Evolutionary conservation across 306 rosid species (phyloP).

Genomic region (Malus sieversii): DNA sequence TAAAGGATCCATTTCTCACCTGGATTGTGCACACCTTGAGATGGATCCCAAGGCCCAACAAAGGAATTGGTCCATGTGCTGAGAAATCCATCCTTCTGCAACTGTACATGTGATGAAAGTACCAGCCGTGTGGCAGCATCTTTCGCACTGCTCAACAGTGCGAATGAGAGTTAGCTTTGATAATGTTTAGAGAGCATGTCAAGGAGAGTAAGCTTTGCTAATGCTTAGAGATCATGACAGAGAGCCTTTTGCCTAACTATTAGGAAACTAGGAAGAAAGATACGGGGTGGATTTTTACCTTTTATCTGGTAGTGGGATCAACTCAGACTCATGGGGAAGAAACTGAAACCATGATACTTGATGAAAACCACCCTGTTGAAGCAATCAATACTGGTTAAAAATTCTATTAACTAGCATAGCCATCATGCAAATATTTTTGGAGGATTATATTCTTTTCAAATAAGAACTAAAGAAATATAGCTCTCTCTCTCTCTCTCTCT

Average conservation of each 20-base stretch:
- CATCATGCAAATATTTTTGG: not conserved
- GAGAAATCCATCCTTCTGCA: slow-evolving; percentile 86
- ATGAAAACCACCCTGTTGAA: slow-evolving; percentile 73
- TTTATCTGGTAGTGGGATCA: slow-evolving; percentile 64
- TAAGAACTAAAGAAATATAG: not conserved
- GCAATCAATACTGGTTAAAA: slow-evolving; percentile 7
- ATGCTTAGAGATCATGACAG: slow-evolving; percentile 6
- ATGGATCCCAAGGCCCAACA: slow-evolving; percentile 99
- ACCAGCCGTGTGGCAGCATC: slow-evolving; percentile 80
- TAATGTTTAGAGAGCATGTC: slow-evolving; percentile 6
- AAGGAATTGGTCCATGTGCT: slow-evolving; percentile 95
- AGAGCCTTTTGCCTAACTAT: not conserved
- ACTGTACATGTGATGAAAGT: slow-evolving; percentile 78
- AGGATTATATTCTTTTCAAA: not conserved
- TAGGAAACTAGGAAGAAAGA: not conserved
- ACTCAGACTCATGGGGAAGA: slow-evolving; percentile 82
- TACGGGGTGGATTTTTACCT: slow-evolving; percentile 36
- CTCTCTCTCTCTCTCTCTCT: not conserved
- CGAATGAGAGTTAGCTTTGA: slow-evolving; percentile 11
- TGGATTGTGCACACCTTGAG: slow-evolving; percentile 98
- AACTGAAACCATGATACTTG: slow-evolving; percentile 94
- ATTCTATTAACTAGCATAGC: not conserved
- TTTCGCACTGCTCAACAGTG: slow-evolving; percentile 40
- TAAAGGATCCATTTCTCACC: slow-evolving; percentile 43
- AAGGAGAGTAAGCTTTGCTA: slow-evolving; percentile 7